phyloP scores from a whole-genome alignment of 2,329 filamentous ascomycete genomes.

The Aschersonia sp. region DNA sequence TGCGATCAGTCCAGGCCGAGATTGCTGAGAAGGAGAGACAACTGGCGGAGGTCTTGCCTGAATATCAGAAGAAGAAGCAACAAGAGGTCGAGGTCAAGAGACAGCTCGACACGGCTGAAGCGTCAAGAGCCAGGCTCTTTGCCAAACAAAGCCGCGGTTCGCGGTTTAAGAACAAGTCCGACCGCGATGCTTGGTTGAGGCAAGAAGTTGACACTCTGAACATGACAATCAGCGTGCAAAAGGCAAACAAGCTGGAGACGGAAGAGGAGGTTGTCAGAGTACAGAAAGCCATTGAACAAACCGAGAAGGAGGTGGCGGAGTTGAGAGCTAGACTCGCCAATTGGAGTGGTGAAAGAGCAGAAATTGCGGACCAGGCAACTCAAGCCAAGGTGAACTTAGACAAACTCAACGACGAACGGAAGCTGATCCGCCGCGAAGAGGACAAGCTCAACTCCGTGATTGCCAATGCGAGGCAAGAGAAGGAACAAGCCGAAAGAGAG shows the following conservation, averaged over 20 bases:
- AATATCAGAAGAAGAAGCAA: slow-evolving; percentile 58
- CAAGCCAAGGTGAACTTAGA: slow-evolving; percentile 67
- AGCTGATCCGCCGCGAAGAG: slow-evolving; percentile 77
- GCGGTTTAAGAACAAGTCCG: slow-evolving; percentile 75
- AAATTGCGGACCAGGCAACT: slow-evolving; percentile 59
- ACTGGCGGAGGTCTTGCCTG: slow-evolving; percentile 59
- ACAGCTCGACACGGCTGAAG: slow-evolving; percentile 63
- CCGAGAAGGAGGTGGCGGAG: slow-evolving; percentile 59
- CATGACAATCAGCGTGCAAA: slow-evolving; percentile 61
- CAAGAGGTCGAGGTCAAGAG: slow-evolving; percentile 58
- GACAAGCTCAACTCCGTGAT: slow-evolving; percentile 73
- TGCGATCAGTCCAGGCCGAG: slow-evolving; percentile 57
- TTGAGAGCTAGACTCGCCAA: slow-evolving; percentile 64
- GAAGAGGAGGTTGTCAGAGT: slow-evolving; percentile 68
- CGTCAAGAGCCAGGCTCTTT: slow-evolving; percentile 63
- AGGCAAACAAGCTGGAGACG: slow-evolving; percentile 71
- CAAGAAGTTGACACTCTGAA: slow-evolving; percentile 72
- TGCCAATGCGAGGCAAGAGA: slow-evolving; percentile 59
- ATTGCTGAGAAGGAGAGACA: slow-evolving; percentile 67
- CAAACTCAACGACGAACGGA: slow-evolving; percentile 71
- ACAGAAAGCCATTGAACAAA: slow-evolving; percentile 52
- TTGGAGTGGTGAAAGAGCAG: slow-evolving; percentile 60
- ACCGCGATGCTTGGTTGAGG: slow-evolving; percentile 73
- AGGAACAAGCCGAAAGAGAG: slow-evolving; percentile 61
- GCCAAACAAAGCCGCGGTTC: slow-evolving; percentile 84